These are phyloP conservation scores for Zea mays DNA, from an alignment of 176 grass and related monocot genomes.

Conservation along the genomic window Zm-B73-REFERENCE-NAM-5.0 NC_050100.1:146712501-146713000, in stretches of 20 bases:
- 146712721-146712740: constrained; percentile 78
- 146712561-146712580: constrained; percentile 73
- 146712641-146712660: constrained; percentile 67
- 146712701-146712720: constrained; percentile 74
- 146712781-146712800: constrained; percentile 89
- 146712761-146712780: constrained; percentile 79
- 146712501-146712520: too few species aligned
- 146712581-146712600: constrained; percentile 73
- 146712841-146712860: background rate
- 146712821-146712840: background rate
- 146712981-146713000: constrained; percentile 92
- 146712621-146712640: constrained; percentile 62
- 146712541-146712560: background rate
- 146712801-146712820: constrained; percentile 56
- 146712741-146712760: constrained; percentile 61
- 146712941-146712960: constrained; percentile 84
- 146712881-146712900: constrained; percentile 40
- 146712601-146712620: constrained; percentile 61
- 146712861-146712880: background rate
- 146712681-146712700: constrained; percentile 70
- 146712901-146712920: constrained; percentile 89
- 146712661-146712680: constrained; percentile 87
- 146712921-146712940: constrained; percentile 78
- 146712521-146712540: too few species aligned
- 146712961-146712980: constrained; percentile 94